A percentile compares a stretch with the other conserved stretches of the same genome.
phyloP scores from a whole-genome alignment of 306 rosid species.

The Aeschynomene evenia region DNA sequence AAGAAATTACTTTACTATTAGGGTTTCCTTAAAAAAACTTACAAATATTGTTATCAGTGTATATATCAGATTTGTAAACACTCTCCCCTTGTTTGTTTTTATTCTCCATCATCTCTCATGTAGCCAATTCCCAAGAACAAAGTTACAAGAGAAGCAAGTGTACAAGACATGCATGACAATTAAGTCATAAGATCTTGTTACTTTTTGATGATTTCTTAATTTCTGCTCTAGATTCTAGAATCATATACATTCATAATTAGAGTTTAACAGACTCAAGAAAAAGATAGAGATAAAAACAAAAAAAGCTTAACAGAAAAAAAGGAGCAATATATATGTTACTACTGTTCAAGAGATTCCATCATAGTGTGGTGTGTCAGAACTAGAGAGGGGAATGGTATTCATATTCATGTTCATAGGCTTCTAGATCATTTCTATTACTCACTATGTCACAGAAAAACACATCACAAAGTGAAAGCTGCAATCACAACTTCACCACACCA shows the following conservation, averaged over 20 bases:
- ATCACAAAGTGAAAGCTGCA: conserved; percentile 31
- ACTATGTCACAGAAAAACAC: neutral
- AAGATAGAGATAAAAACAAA: conserved; percentile 14
- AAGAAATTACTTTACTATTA: conserved; percentile 23
- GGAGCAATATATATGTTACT: conserved; percentile 14
- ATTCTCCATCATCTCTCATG: conserved; percentile 18
- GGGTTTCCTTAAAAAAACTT: conserved; percentile 23
- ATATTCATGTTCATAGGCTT: conserved; percentile 28
- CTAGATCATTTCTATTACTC: conserved; percentile 26
- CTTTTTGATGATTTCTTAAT: too few relatives aligned
- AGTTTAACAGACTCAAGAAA: neutral
- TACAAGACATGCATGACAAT: neutral
- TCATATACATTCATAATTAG: too few relatives aligned
- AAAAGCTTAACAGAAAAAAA: conserved; percentile 35
- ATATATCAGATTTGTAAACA: conserved; percentile 35
- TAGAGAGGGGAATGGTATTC: neutral
- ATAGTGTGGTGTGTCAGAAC: conserved; percentile 41
- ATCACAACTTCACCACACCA: conserved; percentile 31
- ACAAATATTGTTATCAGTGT: conserved; percentile 33
- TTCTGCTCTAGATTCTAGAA: too few relatives aligned
- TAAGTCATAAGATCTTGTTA: too few relatives aligned
- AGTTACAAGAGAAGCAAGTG: neutral
- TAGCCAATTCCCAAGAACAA: conserved; percentile 12
- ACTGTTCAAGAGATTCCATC: conserved; percentile 41
- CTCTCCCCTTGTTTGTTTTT: conserved; percentile 12